Conservation (phyloP, 768 basidiomycete genomes). For the Phanerochaete carnosa region DNA sequence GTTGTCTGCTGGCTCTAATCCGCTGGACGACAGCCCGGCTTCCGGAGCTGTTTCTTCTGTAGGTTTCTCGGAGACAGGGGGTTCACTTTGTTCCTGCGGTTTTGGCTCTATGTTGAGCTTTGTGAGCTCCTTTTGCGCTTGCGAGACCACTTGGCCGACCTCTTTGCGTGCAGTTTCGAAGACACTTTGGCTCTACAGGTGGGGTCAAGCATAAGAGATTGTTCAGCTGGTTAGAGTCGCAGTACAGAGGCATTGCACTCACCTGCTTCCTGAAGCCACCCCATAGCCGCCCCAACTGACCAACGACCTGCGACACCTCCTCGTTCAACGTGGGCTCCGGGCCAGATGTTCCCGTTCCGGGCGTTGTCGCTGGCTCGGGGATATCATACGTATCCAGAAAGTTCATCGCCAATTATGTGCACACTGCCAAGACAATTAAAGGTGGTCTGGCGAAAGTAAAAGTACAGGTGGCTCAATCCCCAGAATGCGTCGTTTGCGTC, state of each 20-base stretch:
- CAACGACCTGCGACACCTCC: constrained; percentile 86
- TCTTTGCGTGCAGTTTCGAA: constrained; percentile 72
- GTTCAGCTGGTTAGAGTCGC: background rate
- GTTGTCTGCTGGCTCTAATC: background rate
- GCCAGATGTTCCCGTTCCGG: constrained; percentile 30
- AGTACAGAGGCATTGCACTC: constrained; percentile 19
- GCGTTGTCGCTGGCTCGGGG: constrained; percentile 44
- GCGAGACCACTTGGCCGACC: constrained; percentile 65
- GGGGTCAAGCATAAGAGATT: background rate
- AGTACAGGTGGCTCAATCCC: background rate
- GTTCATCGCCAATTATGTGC: constrained; percentile 46
- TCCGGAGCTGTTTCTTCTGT: constrained; percentile 10
- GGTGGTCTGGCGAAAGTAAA: background rate
- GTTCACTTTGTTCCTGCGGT: constrained; percentile 6
- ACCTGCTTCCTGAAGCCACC: constrained; percentile 90
- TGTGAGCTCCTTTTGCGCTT: constrained; percentile 75
- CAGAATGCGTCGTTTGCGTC: background rate
- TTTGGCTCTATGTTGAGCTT: constrained; percentile 47
- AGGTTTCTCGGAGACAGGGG: constrained; percentile 21
- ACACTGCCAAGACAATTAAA: background rate
- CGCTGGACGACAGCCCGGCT: background rate
- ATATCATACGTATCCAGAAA: constrained; percentile 72
- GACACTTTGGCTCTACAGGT: constrained; percentile 60
- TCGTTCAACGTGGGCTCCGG: constrained; percentile 68
- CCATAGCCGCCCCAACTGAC: constrained; percentile 86